phyloP scores from a whole-genome alignment of 1,139 yeast genomes.

The Geotrichum fermentans region DNA sequence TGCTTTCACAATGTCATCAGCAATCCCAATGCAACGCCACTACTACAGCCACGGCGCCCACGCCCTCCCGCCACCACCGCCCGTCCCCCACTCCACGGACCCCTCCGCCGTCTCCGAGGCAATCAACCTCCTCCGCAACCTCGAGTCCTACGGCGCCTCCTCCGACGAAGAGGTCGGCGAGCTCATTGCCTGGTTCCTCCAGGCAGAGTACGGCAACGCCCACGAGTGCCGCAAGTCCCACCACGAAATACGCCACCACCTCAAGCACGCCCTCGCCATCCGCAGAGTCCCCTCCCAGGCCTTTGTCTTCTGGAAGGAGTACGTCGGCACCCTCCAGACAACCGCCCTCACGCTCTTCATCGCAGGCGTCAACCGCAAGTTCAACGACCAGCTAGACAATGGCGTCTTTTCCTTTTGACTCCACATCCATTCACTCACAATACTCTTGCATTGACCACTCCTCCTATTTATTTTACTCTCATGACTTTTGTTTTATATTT shows the following conservation, averaged over 20 bases:
- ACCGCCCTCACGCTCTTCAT: constrained; percentile 16
- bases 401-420: constrained; percentile 15
- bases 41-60: neutral
- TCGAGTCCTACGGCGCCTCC: constrained; percentile 14
- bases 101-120: constrained; percentile 11
- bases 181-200: constrained; percentile 17
- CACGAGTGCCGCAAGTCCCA: constrained; percentile 9
- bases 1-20: neutral
- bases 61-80: neutral
- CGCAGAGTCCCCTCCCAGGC: constrained; percentile 14
- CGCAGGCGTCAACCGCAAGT: constrained; percentile 18
- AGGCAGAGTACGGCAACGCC: constrained; percentile 16
- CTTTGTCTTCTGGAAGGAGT: constrained; percentile 19
- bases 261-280: constrained; percentile 6
- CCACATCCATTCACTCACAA: neutral
- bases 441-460: neutral
- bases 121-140: constrained; percentile 9
- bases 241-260: constrained; percentile 7
- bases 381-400: constrained; percentile 12
- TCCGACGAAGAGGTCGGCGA: constrained; percentile 16
- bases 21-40: neutral
- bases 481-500: neutral
- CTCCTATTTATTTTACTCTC: neutral
- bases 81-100: neutral
- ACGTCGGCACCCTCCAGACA: constrained; percentile 13